Percentiles rank a stretch among this genome's conserved stretches.
Evolutionary conservation across 306 rosid species (phyloP).

Genomic region (Ammopiptanthus mongolicus): DNA sequence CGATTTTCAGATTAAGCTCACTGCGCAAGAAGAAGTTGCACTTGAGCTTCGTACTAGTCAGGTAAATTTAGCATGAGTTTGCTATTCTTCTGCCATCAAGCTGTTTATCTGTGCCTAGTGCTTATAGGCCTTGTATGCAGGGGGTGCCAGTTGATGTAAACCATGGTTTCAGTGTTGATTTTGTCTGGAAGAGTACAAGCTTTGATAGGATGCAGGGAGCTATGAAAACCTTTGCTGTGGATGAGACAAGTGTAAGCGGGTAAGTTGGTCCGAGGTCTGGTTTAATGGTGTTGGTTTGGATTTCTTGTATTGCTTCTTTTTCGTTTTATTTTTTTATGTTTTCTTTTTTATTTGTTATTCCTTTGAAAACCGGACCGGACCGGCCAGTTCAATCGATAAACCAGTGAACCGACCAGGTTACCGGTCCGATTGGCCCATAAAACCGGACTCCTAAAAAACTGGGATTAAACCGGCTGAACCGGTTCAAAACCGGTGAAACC

Average conservation of each 20-base stretch:
- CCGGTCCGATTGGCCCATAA: no score
- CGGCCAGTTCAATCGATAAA: no score
- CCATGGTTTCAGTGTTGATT: constrained; percentile 98
- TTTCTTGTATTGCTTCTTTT: not conserved
- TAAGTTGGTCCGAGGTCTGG: constrained; percentile 30
- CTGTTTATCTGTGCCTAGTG: not conserved
- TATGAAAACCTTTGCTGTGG: constrained; percentile 97
- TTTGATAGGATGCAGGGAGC: constrained; percentile 99
- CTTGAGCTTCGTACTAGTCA: constrained; percentile 97
- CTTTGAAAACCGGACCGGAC: no score
- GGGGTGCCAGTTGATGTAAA: constrained; percentile 95
- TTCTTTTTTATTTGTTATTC: not conserved
- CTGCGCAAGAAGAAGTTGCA: constrained; percentile 98
- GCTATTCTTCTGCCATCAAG: not conserved
- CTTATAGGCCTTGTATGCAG: constrained; percentile 42
- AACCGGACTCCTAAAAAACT: no score
- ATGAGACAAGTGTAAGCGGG: constrained; percentile 99
- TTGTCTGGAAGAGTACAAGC: constrained; percentile 99
- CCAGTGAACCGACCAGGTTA: no score
- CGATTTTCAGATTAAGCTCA: constrained; percentile 79
- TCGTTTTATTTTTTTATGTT: not conserved
- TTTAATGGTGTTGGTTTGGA: not conserved
- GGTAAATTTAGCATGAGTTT: constrained; percentile 39
- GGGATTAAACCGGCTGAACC: no score
- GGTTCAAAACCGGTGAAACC: no score